phyloP scores from a whole-genome alignment of 495 filamentous ascomycete genomes.

The Talaromyces liani region DNA sequence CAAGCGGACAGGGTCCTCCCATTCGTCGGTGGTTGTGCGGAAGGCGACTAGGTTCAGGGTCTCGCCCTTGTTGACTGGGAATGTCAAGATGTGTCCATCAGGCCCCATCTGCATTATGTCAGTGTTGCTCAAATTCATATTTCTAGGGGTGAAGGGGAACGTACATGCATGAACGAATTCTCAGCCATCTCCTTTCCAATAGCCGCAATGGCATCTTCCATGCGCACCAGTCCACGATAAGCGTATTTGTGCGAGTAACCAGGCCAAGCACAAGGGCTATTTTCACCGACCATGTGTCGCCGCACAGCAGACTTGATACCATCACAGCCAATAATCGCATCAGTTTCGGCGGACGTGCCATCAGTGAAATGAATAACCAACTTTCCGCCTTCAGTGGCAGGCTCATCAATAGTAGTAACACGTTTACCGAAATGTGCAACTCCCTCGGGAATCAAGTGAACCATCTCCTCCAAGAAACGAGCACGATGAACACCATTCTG shows the following conservation, averaged over 20 bases:
- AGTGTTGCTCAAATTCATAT: neutral
- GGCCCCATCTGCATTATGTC: conserved; percentile 29
- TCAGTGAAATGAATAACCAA: neutral
- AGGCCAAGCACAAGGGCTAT: conserved; percentile 29
- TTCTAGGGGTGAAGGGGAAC: neutral
- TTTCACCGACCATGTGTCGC: conserved; percentile 27
- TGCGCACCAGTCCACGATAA: conserved; percentile 45
- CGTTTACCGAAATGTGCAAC: conserved; percentile 39
- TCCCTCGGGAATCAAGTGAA: conserved; percentile 36
- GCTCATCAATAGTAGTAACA: neutral
- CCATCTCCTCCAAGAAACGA: conserved; percentile 41
- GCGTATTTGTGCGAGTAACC: conserved; percentile 41
- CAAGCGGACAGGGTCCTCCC: conserved; percentile 22
- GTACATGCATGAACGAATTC: conserved; percentile 34
- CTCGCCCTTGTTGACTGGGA: conserved; percentile 38
- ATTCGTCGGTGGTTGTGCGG: conserved; percentile 23
- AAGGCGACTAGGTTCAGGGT: conserved; percentile 35
- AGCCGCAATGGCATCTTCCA: conserved; percentile 39
- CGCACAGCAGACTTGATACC: conserved; percentile 50
- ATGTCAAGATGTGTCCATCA: conserved; percentile 38
- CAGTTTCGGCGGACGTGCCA: conserved; percentile 28
- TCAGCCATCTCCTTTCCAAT: conserved; percentile 41
- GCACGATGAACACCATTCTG: conserved; percentile 40
- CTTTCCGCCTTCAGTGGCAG: neutral
- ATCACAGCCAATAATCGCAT: conserved; percentile 51